Conservation (phyloP, 345 rosid genomes). For the Anacardium occidentale region DNA sequence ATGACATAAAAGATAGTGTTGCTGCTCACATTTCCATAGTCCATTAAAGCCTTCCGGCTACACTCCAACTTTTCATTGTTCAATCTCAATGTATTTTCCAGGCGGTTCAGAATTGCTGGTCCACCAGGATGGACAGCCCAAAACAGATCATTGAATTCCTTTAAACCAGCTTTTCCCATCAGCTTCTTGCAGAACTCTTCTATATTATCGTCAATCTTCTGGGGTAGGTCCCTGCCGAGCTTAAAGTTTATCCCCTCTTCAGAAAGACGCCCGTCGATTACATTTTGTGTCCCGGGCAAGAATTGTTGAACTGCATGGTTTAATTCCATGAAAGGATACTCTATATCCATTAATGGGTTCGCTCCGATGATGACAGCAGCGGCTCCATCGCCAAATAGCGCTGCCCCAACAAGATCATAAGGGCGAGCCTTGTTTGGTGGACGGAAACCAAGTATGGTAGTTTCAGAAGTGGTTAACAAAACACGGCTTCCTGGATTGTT, state of each 20-base stretch:
- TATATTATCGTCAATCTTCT: slow-evolving; percentile 83
- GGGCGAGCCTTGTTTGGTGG: slow-evolving; percentile 89
- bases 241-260: slow-evolving; percentile 92
- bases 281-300: slow-evolving; percentile 77
- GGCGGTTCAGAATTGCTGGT: slow-evolving; percentile 83
- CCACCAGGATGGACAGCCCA: slow-evolving; percentile 98
- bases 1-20: slow-evolving; percentile 83
- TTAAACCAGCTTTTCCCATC: slow-evolving; percentile 44
- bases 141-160: slow-evolving; percentile 67
- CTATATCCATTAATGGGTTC: slow-evolving; percentile 44
- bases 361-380: slow-evolving; percentile 81
- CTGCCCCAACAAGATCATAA: slow-evolving; percentile 89
- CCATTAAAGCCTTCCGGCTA: slow-evolving; percentile 81
- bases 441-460: slow-evolving; percentile 86
- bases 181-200: slow-evolving; percentile 77
- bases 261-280: slow-evolving; percentile 72
- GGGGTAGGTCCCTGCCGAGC: slow-evolving; percentile 87
- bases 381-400: slow-evolving; percentile 94
- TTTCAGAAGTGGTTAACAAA: slow-evolving; percentile 77
- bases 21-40: slow-evolving; percentile 89
- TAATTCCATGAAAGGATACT: slow-evolving; percentile 86
- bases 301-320: slow-evolving; percentile 76
- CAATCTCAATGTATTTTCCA: slow-evolving; percentile 57
- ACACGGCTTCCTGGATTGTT: slow-evolving; percentile 92
- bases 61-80: slow-evolving; percentile 56